These are phyloP conservation scores for Sparassis latifolia DNA, from an alignment of 1,284 basidiomycete genomes.

Conservation along the genomic window DNA sequence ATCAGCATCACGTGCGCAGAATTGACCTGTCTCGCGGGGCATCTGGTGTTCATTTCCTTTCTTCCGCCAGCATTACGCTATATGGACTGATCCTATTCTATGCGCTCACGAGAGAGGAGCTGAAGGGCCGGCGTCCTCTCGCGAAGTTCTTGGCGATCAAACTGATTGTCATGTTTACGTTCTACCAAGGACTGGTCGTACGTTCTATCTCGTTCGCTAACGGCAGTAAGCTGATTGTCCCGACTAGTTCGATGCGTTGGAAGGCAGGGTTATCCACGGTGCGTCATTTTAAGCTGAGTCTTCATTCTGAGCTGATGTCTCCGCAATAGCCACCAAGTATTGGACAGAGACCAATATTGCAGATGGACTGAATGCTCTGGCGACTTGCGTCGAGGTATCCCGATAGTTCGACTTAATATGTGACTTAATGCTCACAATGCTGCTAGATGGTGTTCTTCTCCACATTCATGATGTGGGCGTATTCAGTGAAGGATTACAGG, in stretches of 20 bases:
- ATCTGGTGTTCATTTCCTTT: slow-evolving; percentile 2
- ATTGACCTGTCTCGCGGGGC: neutral
- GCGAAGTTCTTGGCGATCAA: slow-evolving; percentile 83
- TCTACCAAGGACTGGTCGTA: slow-evolving; percentile 72
- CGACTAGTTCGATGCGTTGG: slow-evolving; percentile 49
- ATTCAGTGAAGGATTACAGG: slow-evolving; percentile 63
- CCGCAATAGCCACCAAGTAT: slow-evolving; percentile 50
- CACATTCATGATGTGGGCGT: slow-evolving; percentile 76
- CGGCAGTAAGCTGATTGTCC: neutral
- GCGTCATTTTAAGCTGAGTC: slow-evolving; percentile 4
- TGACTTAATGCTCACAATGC: neutral
- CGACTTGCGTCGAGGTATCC: slow-evolving; percentile 74
- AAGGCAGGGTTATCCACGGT: slow-evolving; percentile 59
- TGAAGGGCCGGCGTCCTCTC: slow-evolving; percentile 68
- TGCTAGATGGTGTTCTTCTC: slow-evolving; percentile 76
- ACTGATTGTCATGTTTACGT: slow-evolving; percentile 81
- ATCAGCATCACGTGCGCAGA: slow-evolving; percentile 66
- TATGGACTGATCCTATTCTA: slow-evolving; percentile 82
- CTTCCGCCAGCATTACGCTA: slow-evolving; percentile 52
- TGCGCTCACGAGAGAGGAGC: slow-evolving; percentile 70
- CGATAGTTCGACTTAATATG: neutral
- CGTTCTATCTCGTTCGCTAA: slow-evolving; percentile 18
- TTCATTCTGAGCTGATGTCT: neutral
- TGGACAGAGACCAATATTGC: slow-evolving; percentile 79
- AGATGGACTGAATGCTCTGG: slow-evolving; percentile 76